Conservation (phyloP, 306 rosid species). For the Trifolium repens region DNA sequence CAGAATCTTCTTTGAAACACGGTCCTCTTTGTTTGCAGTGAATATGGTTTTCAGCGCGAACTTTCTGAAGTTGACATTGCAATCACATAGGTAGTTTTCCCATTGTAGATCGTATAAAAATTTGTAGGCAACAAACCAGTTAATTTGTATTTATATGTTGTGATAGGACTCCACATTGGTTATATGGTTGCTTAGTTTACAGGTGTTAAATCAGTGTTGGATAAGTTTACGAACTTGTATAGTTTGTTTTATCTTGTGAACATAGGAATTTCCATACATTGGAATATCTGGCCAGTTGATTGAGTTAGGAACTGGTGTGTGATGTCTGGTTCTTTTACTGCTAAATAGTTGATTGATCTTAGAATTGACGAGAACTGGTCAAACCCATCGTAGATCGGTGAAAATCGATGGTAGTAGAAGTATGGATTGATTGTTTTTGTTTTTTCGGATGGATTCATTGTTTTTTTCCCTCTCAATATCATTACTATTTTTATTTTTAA, state of each 20-base stretch:
- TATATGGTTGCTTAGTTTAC: slow-evolving; percentile 29
- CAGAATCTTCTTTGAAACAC: slow-evolving; percentile 18
- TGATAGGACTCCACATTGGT: background rate
- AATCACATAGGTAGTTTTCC: slow-evolving; percentile 20
- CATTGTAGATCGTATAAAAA: slow-evolving; percentile 41
- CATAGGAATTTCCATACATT: background rate
- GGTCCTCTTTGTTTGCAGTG: slow-evolving; percentile 31
- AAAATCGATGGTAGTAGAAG: background rate
- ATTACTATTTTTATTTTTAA: background rate
- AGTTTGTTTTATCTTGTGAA: background rate
- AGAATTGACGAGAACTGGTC: background rate
- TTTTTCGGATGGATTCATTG: no score
- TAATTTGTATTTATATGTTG: slow-evolving; percentile 40
- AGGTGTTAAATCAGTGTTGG: slow-evolving; percentile 5
- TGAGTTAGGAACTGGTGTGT: background rate
- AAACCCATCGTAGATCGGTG: background rate
- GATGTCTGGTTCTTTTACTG: background rate
- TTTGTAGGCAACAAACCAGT: slow-evolving; percentile 42
- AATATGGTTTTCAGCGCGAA: slow-evolving; percentile 27
- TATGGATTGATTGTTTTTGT: background rate
- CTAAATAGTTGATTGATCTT: background rate
- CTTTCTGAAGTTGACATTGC: slow-evolving; percentile 21
- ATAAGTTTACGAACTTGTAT: background rate
- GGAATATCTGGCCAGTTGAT: background rate
- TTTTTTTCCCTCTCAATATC: background rate